Evolutionary conservation across 805 yeast genomes (phyloP).

Genomic region (Schizosaccharomyces octosporus): DNA sequence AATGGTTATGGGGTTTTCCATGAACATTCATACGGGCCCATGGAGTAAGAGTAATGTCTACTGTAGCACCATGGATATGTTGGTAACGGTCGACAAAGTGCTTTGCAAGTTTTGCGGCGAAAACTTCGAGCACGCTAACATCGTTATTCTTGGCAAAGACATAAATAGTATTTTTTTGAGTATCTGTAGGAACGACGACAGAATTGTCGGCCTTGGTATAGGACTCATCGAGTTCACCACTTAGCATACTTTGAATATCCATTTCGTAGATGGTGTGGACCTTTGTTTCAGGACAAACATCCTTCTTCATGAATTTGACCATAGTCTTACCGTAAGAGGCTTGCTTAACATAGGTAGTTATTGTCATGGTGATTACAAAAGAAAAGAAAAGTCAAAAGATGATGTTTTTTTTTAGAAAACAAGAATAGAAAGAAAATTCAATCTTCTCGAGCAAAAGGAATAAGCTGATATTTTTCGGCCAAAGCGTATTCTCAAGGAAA

Average conservation of each 20-base stretch:
- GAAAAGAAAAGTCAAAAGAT: not conserved
- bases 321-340: constrained; percentile 61
- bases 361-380: not conserved
- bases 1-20: constrained; percentile 59
- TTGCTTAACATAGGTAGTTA: not conserved
- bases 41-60: constrained; percentile 42
- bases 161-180: constrained; percentile 61
- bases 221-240: constrained; percentile 55
- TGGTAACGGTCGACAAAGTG: constrained; percentile 58
- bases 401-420: not conserved
- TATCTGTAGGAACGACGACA: constrained; percentile 58
- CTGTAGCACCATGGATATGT: constrained; percentile 50
- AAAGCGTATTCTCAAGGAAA: no score
- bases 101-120: constrained; percentile 60
- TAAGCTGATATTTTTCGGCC: no score
- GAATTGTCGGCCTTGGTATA: constrained; percentile 76
- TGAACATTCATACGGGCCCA: constrained; percentile 60
- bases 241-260: constrained; percentile 47
- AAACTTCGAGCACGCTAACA: constrained; percentile 76
- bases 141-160: constrained; percentile 56
- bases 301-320: constrained; percentile 73
- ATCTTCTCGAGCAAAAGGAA: no score
- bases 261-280: constrained; percentile 66
- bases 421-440: no score
- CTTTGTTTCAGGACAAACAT: constrained; percentile 32